Evolutionary conservation across 192 early-diverging fungal genomes (phyloP).

Genomic region (Coemansia sp.): DNA sequence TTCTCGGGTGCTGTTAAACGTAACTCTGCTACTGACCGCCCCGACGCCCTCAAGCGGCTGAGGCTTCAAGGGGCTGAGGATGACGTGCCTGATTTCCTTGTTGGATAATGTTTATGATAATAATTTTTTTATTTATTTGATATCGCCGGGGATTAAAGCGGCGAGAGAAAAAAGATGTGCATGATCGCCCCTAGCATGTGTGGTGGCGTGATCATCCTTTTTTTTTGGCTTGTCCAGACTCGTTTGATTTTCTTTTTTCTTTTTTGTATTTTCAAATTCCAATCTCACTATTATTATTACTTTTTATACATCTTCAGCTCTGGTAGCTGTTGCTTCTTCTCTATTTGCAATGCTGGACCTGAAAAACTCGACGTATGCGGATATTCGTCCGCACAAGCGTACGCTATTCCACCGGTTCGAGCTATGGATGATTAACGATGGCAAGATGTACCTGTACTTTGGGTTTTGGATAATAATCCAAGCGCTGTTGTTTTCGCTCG

Average conservation of each 20-base stretch:
- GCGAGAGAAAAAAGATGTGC: background rate
- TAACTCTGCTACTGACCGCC: background rate
- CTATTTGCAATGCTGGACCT: conserved; percentile 40
- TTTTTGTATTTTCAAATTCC: conserved; percentile 4
- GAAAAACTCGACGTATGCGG: conserved; percentile 42
- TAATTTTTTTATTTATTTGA: background rate
- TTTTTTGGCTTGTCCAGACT: background rate
- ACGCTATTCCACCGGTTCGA: conserved; percentile 50
- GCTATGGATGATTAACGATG: conserved; percentile 57
- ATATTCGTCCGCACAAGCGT: conserved; percentile 35
- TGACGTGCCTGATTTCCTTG: conserved; percentile 19
- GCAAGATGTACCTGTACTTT: conserved; percentile 58
- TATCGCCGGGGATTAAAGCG: too few species aligned
- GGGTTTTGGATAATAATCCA: conserved; percentile 67
- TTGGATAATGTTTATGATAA: background rate
- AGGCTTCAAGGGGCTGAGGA: background rate
- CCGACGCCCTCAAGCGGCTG: conserved; percentile 6
- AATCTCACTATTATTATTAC: background rate
- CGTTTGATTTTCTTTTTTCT: background rate
- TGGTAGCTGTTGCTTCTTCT: conserved; percentile 8
- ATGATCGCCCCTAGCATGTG: background rate
- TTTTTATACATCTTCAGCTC: conserved; percentile 7
- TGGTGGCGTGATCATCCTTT: background rate
- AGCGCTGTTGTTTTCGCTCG: conserved; percentile 60
- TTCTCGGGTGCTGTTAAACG: too few species aligned